A percentile compares a stretch with the other conserved stretches of the same genome.
Conservation (phyloP, 192 early-diverging fungal species). For the Martensiomyces pterosporus region DNA sequence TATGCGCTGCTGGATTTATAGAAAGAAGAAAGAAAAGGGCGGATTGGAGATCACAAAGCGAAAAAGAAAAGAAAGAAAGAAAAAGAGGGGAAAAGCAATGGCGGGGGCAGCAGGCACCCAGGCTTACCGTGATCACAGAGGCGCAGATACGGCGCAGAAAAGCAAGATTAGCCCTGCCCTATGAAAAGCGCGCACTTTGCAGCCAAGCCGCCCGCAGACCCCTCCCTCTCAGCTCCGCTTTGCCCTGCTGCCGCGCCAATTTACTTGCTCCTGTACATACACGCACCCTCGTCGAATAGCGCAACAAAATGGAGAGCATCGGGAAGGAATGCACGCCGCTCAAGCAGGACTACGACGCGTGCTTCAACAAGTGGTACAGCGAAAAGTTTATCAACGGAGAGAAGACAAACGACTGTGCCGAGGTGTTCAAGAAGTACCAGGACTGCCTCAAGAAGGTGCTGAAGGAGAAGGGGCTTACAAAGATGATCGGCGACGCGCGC, state of each 20-base stretch:
- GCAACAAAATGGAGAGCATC: constrained; percentile 48
- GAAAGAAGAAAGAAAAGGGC: constrained; percentile 3
- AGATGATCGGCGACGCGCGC: constrained; percentile 76
- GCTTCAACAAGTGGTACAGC: constrained; percentile 96
- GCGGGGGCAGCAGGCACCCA: too few species aligned
- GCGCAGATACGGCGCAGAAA: too few species aligned
- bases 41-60: not conserved
- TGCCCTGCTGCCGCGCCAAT: too few species aligned
- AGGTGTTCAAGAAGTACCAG: constrained; percentile 78
- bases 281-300: too few species aligned
- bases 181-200: too few species aligned
- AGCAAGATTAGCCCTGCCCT: too few species aligned
- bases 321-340: constrained; percentile 71
- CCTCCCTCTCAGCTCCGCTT: too few species aligned
- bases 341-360: constrained; percentile 83
- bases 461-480: constrained; percentile 80
- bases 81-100: not conserved
- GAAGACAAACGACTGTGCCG: constrained; percentile 71
- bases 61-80: not conserved
- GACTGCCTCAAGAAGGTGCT: constrained; percentile 73
- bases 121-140: too few species aligned
- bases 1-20: not conserved
- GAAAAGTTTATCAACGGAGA: constrained; percentile 91
- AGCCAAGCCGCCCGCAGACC: too few species aligned
- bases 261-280: too few species aligned